A percentile compares a stretch with the other conserved stretches of the same genome.
Conservation (phyloP, 2,329 filamentous ascomycete genomes). For the Trichoderma arundinaceum region DNA sequence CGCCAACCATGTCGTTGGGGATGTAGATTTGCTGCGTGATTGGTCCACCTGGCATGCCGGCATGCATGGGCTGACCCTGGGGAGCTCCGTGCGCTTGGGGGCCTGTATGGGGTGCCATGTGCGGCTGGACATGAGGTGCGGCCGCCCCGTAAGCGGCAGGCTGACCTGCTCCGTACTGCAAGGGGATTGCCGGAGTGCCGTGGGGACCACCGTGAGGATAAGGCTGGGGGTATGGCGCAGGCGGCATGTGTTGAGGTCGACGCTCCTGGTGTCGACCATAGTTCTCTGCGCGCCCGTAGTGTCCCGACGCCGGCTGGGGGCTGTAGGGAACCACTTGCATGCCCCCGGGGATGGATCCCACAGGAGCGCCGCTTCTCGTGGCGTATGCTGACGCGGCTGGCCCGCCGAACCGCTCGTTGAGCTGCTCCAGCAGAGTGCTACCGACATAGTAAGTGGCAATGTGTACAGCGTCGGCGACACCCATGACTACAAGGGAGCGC, state of each 20-base stretch:
- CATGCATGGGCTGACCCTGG: constrained; percentile 76
- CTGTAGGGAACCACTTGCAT: constrained; percentile 99
- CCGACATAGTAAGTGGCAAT: constrained; percentile 99
- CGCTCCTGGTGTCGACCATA: constrained; percentile 76
- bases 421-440: constrained; percentile 95
- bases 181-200: constrained; percentile 66
- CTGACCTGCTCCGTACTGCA: constrained; percentile 77
- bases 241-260: constrained; percentile 75
- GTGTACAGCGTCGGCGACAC: constrained; percentile 96
- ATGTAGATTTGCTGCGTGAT: constrained; percentile 99
- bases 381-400: constrained; percentile 97
- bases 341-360: constrained; percentile 90
- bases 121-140: constrained; percentile 76
- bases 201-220: constrained; percentile 70
- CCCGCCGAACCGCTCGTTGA: constrained; percentile 95
- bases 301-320: constrained; percentile 88
- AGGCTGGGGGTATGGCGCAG: constrained; percentile 72
- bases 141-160: constrained; percentile 78
- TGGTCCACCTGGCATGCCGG: constrained; percentile 63
- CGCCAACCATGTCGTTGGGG: constrained; percentile 98
- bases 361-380: constrained; percentile 89
- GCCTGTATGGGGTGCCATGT: constrained; percentile 65
- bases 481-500: constrained; percentile 96
- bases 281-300: constrained; percentile 89
- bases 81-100: constrained; percentile 67